phyloP scores from a whole-genome alignment of 2,329 filamentous ascomycete genomes.

The Diaporthe humulicola region DNA sequence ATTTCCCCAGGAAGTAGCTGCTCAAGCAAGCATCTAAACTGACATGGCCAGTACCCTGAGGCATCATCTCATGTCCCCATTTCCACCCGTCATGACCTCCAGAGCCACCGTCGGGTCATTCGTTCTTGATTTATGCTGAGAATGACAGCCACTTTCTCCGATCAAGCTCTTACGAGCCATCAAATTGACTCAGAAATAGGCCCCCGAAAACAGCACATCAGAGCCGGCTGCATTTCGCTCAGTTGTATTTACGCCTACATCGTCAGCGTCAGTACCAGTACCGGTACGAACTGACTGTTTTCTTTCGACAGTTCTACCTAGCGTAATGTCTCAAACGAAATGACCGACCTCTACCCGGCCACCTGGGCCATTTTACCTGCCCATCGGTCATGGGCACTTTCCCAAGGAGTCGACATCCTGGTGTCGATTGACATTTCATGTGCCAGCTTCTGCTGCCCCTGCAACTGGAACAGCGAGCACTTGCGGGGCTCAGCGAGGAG shows the following conservation, averaged over 20 bases:
- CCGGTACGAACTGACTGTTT: neutral
- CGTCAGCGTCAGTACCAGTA: neutral
- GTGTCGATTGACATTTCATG: too few species aligned
- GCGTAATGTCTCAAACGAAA: neutral
- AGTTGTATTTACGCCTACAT: neutral
- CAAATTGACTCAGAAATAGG: rapidly evolving
- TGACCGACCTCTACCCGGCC: neutral
- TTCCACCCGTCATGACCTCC: neutral
- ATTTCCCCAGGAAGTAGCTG: too few species aligned
- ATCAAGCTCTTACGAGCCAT: neutral
- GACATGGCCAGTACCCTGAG: too few species aligned
- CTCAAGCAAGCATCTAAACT: neutral
- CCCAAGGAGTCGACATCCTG: neutral
- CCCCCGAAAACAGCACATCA: neutral
- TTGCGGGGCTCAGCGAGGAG: neutral
- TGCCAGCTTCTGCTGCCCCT: neutral
- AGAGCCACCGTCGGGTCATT: too few species aligned
- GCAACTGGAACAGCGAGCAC: neutral
- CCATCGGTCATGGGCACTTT: neutral
- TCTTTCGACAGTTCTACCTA: neutral
- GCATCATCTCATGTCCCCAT: neutral
- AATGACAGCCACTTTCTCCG: neutral
- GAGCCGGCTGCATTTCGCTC: neutral
- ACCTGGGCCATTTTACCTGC: neutral
- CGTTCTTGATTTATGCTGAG: neutral